phyloP scores from a whole-genome alignment of 2,329 filamentous ascomycete genomes.

The Alternaria dauci region DNA sequence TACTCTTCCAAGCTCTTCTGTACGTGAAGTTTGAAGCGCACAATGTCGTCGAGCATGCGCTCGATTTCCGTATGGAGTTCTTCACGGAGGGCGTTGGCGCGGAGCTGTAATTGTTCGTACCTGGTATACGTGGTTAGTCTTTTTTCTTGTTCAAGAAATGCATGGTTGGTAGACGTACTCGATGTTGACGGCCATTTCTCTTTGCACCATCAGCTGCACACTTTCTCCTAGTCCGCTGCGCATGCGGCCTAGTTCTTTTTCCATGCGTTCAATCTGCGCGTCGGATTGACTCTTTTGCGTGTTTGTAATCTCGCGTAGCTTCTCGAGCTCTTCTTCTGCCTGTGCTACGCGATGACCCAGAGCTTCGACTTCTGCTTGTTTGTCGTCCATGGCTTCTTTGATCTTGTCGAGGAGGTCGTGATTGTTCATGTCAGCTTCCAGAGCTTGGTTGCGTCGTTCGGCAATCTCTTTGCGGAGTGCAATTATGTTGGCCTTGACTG shows the following conservation, averaged over 20 bases:
- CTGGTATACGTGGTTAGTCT: conserved; percentile 55
- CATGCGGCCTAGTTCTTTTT: conserved; percentile 97
- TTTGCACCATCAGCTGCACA: conserved; percentile 90
- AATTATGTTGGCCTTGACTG: conserved; percentile 80
- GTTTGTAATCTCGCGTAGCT: conserved; percentile 84
- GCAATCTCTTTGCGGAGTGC: conserved; percentile 87
- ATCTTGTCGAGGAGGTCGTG: conserved; percentile 93
- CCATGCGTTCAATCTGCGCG: conserved; percentile 97
- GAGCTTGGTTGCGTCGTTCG: conserved; percentile 80
- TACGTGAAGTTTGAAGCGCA: conserved; percentile 97
- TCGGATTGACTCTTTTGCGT: conserved; percentile 90
- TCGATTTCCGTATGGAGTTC: conserved; percentile 98
- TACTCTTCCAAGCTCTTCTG: conserved; percentile 94
- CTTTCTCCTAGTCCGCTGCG: conserved; percentile 81
- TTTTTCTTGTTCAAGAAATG: neutral
- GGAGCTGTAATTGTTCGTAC: conserved; percentile 90
- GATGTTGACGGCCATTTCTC: conserved; percentile 95
- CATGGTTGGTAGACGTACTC: conserved; percentile 67
- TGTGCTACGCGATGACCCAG: conserved; percentile 87
- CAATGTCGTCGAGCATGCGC: conserved; percentile 93
- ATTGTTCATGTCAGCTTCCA: conserved; percentile 93
- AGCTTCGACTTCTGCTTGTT: conserved; percentile 88
- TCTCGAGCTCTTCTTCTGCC: conserved; percentile 92
- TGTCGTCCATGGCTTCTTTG: conserved; percentile 96
- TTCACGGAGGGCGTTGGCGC: conserved; percentile 84